phyloP scores from a whole-genome alignment of 345 rosid species.

The Corymbia maculata region DNA sequence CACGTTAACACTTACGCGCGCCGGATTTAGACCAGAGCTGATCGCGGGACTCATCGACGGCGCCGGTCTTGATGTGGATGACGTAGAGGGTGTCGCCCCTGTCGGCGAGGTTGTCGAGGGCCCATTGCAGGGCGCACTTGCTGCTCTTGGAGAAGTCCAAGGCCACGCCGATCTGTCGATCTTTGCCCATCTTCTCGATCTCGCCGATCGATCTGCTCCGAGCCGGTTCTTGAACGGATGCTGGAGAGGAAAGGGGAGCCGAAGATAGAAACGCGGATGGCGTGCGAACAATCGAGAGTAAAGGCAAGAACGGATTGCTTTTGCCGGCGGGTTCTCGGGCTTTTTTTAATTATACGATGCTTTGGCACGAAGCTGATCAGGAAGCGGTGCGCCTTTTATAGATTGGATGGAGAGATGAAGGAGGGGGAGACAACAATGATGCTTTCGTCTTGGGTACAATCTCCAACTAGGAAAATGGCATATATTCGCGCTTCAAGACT shows the following conservation, averaged over 20 bases:
- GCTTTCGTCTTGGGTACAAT: background rate
- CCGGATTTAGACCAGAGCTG: constrained; percentile 59
- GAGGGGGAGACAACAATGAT: background rate
- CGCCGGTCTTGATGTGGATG: constrained; percentile 48
- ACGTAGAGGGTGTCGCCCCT: constrained; percentile 63
- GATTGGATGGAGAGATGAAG: background rate
- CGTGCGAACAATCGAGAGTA: background rate
- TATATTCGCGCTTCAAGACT: background rate
- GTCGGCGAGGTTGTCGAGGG: constrained; percentile 65
- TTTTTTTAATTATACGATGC: background rate
- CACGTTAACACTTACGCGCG: constrained; percentile 45
- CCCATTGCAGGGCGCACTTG: constrained; percentile 88
- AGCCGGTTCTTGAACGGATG: background rate
- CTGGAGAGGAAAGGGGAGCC: too few species aligned
- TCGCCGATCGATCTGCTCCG: background rate
- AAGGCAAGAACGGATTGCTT: background rate
- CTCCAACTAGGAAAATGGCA: background rate
- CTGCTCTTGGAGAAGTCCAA: constrained; percentile 94
- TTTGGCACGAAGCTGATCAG: background rate
- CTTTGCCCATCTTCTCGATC: constrained; percentile 39
- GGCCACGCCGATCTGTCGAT: constrained; percentile 68
- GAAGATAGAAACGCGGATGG: background rate
- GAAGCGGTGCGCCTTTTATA: background rate
- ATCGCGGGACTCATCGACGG: constrained; percentile 36
- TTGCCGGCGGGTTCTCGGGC: background rate